Base-by-base conservation (phyloP, 2,329 filamentous ascomycete species). In the Diplodia scrobiculata region DNA sequence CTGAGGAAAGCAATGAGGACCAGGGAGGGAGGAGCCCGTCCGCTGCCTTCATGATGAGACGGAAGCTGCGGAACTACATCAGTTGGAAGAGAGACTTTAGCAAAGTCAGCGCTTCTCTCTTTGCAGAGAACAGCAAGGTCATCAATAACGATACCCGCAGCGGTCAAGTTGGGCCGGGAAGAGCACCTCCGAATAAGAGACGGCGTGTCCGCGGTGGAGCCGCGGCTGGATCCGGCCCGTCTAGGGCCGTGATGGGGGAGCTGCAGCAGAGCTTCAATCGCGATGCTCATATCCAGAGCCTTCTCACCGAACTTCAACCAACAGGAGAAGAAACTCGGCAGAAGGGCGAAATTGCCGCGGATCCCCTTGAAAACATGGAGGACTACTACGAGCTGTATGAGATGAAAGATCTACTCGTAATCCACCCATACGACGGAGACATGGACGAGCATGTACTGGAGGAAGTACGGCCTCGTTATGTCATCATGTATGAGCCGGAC, bases 401-500 rank as follows among this genome's bases (percentile, higher is more conserved):
- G 65, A 95, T 96, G 87, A 86, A 91, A 71, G 91, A 97, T 70
- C 82, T 98, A 21, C 84, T 98, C 13, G 87, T 97, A 48, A 84
- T 98, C 19, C 95, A 98, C 76, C 90, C 95, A 0, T 99, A 97
- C 75, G 92, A 97, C 67, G 93, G 93, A 11, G 95, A 98, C 75
- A 90, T 94, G 81, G 95, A 99, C 76, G 95, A 98, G 75, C 91
- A 96, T 75, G 85, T 98, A n/a, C 84, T 99, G 1, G 94, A 99
- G 76, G 95, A 99, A 78, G 84, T 95, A 67, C 92, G 91, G 73
- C 95, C 95, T 38, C 88, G 91, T 68, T 97, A 97, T 77, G 92
- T 99, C 67, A 90, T 99, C 79, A 98, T 99, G 95, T 99, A 97
- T 77, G 95, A 98, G 75, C 94, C 95, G 0, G 92, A 98, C 70